Base-by-base conservation (phyloP, 805 yeast genomes). In the Naumovozyma dairenensis region DNA sequence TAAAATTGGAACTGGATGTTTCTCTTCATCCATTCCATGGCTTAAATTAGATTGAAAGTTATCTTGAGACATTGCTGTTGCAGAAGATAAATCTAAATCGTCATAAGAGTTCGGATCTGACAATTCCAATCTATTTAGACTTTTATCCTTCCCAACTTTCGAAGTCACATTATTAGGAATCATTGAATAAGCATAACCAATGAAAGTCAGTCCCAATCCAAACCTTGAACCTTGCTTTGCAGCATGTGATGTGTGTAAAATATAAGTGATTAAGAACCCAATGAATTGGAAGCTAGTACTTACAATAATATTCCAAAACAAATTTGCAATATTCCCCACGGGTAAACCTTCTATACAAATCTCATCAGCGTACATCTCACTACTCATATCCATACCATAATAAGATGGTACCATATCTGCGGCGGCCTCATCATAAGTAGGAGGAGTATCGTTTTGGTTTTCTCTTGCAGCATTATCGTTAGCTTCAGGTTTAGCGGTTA, bases 201-300 rank as follows among this genome's bases (percentile, higher is more conserved):
- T 65, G 42, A 92, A 71, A 0, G 95, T 85, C 39, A 82, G 53
- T 2, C 97, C 97, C 37, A 92, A 62, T 0, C 98, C 98, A 14
- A 89, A 81, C 40, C 94, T 67, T 2, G 96, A 80, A 3, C 98
- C 98, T 50, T 87, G 87, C 53, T 84, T 85, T 4, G 96, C 94
- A 4, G 97, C 96, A 55, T 92, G 98, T 2, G 96, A 83, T 1
- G 97, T 89, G 59, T 92, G 97, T 35, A 92, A 65, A 29, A 89
- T 63, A 53, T 87, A 92, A 6, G 97, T 87, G 35, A 89, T 67
- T 27, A 92, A 66, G 59, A 92, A 92, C 3, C 98, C 98, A 21
- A 89, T 80, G 55, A 82, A 83, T 59, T 89, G 96, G 65, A 92
- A 92, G 26, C 93, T 80, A n/a, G 84, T 70, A 16, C 94, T 77